Evolutionary conservation across 2,329 filamentous ascomycete species (phyloP).

Genomic region (Zarea fungicola): DNA sequence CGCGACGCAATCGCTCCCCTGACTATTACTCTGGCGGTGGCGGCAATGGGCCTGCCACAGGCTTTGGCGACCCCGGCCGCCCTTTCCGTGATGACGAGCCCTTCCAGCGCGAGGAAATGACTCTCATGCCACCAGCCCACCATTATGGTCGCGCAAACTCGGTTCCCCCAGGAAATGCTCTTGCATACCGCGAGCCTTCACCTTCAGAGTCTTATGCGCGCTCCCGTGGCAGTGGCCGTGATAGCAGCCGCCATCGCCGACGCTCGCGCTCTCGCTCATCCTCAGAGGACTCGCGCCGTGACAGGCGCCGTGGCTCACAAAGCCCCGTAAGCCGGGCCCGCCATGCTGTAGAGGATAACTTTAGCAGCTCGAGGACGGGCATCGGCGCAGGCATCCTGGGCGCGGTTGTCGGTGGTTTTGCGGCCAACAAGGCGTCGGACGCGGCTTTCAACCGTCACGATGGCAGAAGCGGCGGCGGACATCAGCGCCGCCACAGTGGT

Average conservation of each 20-base stretch:
- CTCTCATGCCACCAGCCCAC: conserved; percentile 21
- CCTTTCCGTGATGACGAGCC: conserved; percentile 22
- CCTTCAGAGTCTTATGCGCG: conserved; percentile 16
- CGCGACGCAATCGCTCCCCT: conserved; percentile 22
- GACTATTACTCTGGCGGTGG: conserved; percentile 28
- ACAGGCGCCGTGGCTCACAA: conserved; percentile 1
- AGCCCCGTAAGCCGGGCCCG: conserved; percentile 37
- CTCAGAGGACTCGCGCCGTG: conserved; percentile 10
- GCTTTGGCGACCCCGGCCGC: conserved; percentile 11
- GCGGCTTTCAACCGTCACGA: conserved; percentile 28
- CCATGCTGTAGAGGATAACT: conserved; percentile 39
- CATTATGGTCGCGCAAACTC: conserved; percentile 27
- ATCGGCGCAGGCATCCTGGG: conserved; percentile 48
- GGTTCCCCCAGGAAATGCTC: conserved; percentile 23
- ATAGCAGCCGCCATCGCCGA: background rate
- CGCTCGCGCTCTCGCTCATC: conserved; percentile 19
- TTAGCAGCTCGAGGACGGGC: conserved; percentile 43
- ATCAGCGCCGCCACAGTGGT: conserved; percentile 21
- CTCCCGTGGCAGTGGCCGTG: conserved; percentile 6
- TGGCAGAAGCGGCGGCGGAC: conserved; percentile 22
- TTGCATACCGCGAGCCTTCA: conserved; percentile 23
- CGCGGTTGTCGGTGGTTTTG: conserved; percentile 49
- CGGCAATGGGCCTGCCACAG: conserved; percentile 14
- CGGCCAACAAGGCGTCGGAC: conserved; percentile 44
- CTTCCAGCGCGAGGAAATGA: conserved; percentile 25